Evolutionary conservation across 345 rosid genomes (phyloP), one percentile per base, ranked within the genome.

Genomic region (Citrus reticulata): DNA sequence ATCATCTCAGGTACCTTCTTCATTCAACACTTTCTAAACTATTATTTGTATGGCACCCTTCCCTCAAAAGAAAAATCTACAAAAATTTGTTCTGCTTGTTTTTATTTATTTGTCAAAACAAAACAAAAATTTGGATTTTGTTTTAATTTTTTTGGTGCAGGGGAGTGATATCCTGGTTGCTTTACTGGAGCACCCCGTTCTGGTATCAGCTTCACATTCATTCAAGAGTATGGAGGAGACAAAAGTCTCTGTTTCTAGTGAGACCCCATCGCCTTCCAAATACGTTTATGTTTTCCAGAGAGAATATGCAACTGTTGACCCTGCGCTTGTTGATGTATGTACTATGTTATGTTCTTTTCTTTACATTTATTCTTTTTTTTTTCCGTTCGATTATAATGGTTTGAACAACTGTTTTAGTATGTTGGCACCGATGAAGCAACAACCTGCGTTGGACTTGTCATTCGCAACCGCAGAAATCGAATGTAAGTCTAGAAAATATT

Each of bases 361-460:
- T 46, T 46, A 46, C 51, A 46, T 3, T 46, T 46, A 11, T 10
- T 42, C 14, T 40, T 40, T 10, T 13, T 46, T 3, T 46, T 10
- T 13, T 13, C 16, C 5, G 51, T 46, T 11, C 51, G 4, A 11
- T 46, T 46, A 46, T 46, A 46, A 46, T 46, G 14, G 5, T 46
- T 46, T 46, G 51, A 46, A 46, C 51, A 46, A 11, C 51, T 46
- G 16, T 13, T 4, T 46, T 46, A 95, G 97, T 86, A 85, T 81
- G 84, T 88, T 11, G 98, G 97, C 81, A 89, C 92, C 20, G 98
- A 95, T 83, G 98, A 95, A 85, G 95, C 97, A 69, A 95, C 98
- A 55, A 93, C 97, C 68, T 95, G 98, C 7, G 88, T 93, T 62
- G 97, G 93, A 25, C 81, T 95, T 57, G 93, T 89, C 76, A 88